A percentile compares a stretch with the other conserved stretches of the same genome.
Evolutionary conservation across 306 rosid species (phyloP).

Genomic region (Ziziphus jujuba): DNA sequence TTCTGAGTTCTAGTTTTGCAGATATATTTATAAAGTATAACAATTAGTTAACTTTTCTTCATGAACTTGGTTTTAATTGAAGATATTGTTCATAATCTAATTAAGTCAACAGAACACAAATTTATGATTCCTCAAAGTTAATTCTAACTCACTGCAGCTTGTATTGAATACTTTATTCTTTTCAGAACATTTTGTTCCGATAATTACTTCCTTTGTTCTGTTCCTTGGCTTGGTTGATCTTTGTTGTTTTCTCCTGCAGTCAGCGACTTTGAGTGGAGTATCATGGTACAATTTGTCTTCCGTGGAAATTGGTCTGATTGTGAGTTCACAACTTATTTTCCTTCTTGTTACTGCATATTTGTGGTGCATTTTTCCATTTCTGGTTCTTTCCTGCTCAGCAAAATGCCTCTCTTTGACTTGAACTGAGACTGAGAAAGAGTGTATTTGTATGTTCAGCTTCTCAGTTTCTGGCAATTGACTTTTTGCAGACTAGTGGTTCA

Average conservation of each 20-base stretch:
- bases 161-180: background rate
- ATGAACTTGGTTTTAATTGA: no score
- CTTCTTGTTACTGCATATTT: slow-evolving; percentile 18
- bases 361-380: background rate
- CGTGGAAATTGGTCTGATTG: slow-evolving; percentile 80
- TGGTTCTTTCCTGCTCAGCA: background rate
- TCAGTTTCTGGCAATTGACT: slow-evolving; percentile 22
- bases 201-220: background rate
- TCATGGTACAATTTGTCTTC: slow-evolving; percentile 84
- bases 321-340: slow-evolving; percentile 45
- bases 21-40: no score
- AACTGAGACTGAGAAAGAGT: slow-evolving; percentile 20
- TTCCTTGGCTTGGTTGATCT: background rate
- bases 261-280: slow-evolving; percentile 72
- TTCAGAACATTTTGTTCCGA: background rate
- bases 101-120: no score
- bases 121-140: background rate
- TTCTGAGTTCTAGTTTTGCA: no score
- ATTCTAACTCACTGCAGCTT: background rate
- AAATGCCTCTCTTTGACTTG: background rate
- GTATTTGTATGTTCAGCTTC: slow-evolving; percentile 8
- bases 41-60: no score
- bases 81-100: no score
- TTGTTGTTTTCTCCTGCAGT: slow-evolving; percentile 51
- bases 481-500: slow-evolving; percentile 97